Percentiles rank a stretch among this genome's conserved stretches.
phyloP scores from a whole-genome alignment of 2,329 filamentous ascomycete species.

The Lanzia echinophila region DNA sequence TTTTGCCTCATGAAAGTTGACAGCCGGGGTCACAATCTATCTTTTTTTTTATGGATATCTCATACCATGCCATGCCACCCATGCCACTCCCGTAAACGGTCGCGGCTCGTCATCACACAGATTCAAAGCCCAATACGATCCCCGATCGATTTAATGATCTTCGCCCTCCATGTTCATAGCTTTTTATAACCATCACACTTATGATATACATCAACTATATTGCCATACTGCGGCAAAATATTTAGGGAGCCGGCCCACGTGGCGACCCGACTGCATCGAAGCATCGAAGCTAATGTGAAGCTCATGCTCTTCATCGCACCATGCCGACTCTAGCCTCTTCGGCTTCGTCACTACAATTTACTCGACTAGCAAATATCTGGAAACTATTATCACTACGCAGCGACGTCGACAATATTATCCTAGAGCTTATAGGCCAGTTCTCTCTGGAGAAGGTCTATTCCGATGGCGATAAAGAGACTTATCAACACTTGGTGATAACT shows the following conservation, averaged over 20 bases:
- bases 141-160: constrained; percentile 9
- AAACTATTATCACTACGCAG: constrained; percentile 34
- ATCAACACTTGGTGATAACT: constrained; percentile 33
- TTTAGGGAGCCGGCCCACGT: constrained; percentile 13
- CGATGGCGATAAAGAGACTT: constrained; percentile 30
- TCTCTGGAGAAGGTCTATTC: constrained; percentile 37
- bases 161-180: constrained; percentile 5
- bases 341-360: constrained; percentile 33
- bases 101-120: not conserved
- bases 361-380: constrained; percentile 33
- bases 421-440: constrained; percentile 38
- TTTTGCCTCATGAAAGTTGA: too few relatives aligned
- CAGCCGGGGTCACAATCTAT: too few relatives aligned
- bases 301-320: constrained; percentile 11
- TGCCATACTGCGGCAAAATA: constrained; percentile 9
- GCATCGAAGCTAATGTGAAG: constrained; percentile 4
- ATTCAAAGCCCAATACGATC: constrained; percentile 2
- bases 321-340: constrained; percentile 28
- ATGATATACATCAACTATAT: constrained; percentile 5
- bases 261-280: constrained; percentile 10
- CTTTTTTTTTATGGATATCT: not conserved
- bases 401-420: constrained; percentile 36
- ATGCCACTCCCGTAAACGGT: constrained; percentile 7
- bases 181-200: constrained; percentile 4
- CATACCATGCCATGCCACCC: constrained; percentile 10